Evolutionary conservation across 2,329 filamentous ascomycete genomes (phyloP).

Genomic region (Colletotrichum sp.): DNA sequence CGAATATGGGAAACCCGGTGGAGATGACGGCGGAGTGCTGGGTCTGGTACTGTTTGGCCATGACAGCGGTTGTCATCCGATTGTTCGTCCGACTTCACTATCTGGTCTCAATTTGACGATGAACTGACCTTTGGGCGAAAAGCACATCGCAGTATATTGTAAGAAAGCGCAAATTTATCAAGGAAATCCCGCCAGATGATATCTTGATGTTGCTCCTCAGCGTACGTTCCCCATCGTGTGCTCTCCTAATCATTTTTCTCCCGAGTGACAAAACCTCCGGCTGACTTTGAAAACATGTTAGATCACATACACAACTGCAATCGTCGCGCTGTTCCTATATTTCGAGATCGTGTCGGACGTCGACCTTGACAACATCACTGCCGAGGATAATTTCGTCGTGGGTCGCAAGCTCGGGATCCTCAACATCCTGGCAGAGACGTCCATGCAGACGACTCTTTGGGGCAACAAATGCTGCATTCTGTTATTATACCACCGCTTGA

Average conservation of each 20-base stretch:
- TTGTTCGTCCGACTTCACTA: background rate
- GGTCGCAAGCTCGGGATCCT: constrained; percentile 1
- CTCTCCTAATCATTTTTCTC: background rate
- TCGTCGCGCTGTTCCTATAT: background rate
- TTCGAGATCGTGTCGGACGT: background rate
- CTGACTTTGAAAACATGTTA: background rate
- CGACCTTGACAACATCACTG: background rate
- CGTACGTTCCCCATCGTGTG: background rate
- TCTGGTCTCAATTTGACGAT: background rate
- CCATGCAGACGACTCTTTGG: constrained; percentile 18
- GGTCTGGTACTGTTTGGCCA: constrained; percentile 1
- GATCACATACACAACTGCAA: background rate
- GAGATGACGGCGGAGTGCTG: constrained; percentile 7
- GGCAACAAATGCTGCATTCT: constrained; percentile 18
- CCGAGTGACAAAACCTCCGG: background rate
- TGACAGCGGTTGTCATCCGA: background rate
- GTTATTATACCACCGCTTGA: constrained; percentile 3
- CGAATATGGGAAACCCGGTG: background rate
- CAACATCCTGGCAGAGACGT: constrained; percentile 7
- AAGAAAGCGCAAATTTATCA: constrained; percentile 7
- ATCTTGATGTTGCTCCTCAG: background rate
- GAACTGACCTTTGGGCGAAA: background rate
- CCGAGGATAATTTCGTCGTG: background rate
- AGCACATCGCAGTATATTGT: constrained; percentile 10
- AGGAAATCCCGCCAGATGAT: constrained; percentile 6